Base-by-base conservation (phyloP, 2,329 filamentous ascomycete species). In the Coleophoma cylindrospora region DNA sequence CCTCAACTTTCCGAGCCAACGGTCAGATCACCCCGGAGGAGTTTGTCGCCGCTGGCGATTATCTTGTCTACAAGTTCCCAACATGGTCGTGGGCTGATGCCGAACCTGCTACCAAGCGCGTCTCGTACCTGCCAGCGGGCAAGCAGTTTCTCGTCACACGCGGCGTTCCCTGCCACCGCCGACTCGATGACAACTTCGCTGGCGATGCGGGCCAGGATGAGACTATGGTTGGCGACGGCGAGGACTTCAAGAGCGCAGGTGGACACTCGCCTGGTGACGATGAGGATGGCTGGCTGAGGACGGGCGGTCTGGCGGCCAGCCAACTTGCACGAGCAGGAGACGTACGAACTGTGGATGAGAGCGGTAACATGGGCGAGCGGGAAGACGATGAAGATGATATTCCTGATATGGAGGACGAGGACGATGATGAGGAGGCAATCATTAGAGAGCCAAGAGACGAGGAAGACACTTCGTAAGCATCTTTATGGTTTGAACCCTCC, bases 1-100 rank as follows among this genome's bases (percentile, higher is more conserved):
- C 84, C 47, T 97, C 92, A 3, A 97, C 89, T 57, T 99, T 99
- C 72, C 89, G 92, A 61, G 80, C 83, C 62, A 96, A 91, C 4
- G 94, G 94, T 58, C 89, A 97, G 74, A 94, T 99, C 71, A 97
- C 92, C 0, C 92, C 92, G 15, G 92, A 96, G 65, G 94, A 99
- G 77, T 99, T 99, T 70, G 79, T 96, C 46, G 86, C 88, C 4
- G 94, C 94, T 3, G 94, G 94, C 61, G 94, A 99, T 74, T 99
- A 97, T 68, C 84, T 99, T 36, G 91, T 96, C 64, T 96, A 95
- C 83, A 97, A 96, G 75, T 99, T 99, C 72, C 94, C 92, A 9
- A 95, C 92, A 51, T 99, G 94, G 94, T 87, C 89, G 45, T 99
- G 94, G 94, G 84, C 87, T 57, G 89, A 94, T 62, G 91, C 92